Evolutionary conservation across 2,329 filamentous ascomycete genomes (phyloP), one percentile per base, ranked within the genome.

Genomic region (Neocatenulostroma microsporum): DNA sequence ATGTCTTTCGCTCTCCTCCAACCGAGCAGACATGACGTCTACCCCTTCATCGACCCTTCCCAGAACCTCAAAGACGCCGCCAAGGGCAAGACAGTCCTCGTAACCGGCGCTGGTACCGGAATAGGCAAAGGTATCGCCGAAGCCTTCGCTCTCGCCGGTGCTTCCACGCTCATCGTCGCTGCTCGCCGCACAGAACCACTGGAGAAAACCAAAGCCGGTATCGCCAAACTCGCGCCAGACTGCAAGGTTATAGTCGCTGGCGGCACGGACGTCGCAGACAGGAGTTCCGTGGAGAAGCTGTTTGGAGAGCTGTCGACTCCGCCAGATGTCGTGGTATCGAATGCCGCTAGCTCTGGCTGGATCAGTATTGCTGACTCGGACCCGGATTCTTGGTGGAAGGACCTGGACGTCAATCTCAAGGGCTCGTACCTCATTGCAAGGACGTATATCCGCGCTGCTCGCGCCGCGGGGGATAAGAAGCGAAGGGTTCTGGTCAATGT

Each of bases 381-480:
- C 23, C 34, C 39, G 34, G 28, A 28, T 7, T 17, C 5, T 1
- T 41, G 39, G 39, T 41, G 39, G 33, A 11, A 25, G 2, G 21
- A 25, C 19, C 65, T 62, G 48, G 64, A 69, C 29, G 62, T 71
- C 37, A 74, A 74, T 40, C 43, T 72, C 18, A 64, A 62, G 26
- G 71, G 71, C 0, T 54, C 45, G 2, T 55, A 50, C 38, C 32
- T 50, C 15, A 32, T 48, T 19, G 45, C 43, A 3, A 46, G 49
- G n/a, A 25, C 11, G 7, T 39, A 39, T 24, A 21, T 40, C 12
- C 19, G 19, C 11, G 33, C 32, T n/a, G 25, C 28, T n/a, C n/a
- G 15, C 7, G 31, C 54, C 18, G 54, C 39, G 5, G 39, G 58
- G 17, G 39, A 51, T 32, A 63, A 63, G 46, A 23, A 10, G 18